Percentiles rank a stretch among this genome's conserved stretches.
These are phyloP conservation scores for Quercus berberidifolia DNA, from an alignment of 306 rosid species.

Conservation along the genomic window DNA sequence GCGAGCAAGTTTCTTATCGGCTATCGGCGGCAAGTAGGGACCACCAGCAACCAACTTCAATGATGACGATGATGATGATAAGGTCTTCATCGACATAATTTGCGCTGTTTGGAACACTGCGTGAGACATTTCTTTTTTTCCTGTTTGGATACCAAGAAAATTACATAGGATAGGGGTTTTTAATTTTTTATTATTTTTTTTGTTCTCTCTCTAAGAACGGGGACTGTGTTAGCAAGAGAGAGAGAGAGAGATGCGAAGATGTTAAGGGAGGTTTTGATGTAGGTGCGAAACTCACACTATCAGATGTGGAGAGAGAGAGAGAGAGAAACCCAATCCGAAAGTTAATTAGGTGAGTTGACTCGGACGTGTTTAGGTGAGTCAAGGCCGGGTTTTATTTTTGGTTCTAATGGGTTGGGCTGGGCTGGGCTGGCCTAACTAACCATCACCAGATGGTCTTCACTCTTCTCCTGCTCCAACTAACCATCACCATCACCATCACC, in stretches of 20 bases:
- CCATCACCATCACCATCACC: background rate
- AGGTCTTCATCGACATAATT: slow-evolving; percentile 49
- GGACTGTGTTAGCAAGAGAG: no score
- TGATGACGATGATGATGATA: background rate
- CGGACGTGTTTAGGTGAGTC: background rate
- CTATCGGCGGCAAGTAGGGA: slow-evolving; percentile 4
- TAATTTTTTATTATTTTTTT: no score
- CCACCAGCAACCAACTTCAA: slow-evolving; percentile 28
- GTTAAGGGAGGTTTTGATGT: background rate
- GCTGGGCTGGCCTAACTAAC: background rate
- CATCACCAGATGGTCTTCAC: background rate
- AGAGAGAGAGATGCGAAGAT: no score
- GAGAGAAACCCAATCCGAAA: slow-evolving; percentile 49
- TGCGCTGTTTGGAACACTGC: slow-evolving; percentile 67
- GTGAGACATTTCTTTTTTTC: slow-evolving; percentile 29
- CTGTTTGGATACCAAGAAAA: background rate
- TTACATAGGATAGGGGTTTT: no score
- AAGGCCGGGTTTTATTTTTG: background rate
- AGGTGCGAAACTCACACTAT: background rate
- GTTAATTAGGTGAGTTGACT: slow-evolving; percentile 32
- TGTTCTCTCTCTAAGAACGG: no score
- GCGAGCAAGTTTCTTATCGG: background rate
- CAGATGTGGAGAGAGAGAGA: no score
- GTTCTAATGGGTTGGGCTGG: background rate
- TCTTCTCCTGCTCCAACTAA: no score